Conservation (phyloP, 164 flowering plant genomes). For the Umbellularia californica region DNA sequence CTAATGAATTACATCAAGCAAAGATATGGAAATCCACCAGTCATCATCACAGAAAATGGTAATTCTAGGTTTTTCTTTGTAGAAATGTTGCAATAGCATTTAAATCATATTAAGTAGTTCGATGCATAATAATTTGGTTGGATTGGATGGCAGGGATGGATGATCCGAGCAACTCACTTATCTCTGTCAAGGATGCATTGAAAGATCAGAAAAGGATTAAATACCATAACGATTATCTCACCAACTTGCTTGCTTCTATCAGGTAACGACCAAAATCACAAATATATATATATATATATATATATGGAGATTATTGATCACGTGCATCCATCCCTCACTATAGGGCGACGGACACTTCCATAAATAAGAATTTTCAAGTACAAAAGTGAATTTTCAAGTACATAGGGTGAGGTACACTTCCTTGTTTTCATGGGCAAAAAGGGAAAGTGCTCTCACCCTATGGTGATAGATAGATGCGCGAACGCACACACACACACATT, state of each 20-base stretch:
- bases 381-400: too few relatives aligned
- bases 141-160: conserved; percentile 71
- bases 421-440: too few relatives aligned
- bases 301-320: too few relatives aligned
- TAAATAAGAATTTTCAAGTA: too few relatives aligned
- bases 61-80: background rate
- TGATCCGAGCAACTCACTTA: conserved; percentile 61
- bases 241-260: conserved; percentile 68
- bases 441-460: too few relatives aligned
- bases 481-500: too few relatives aligned
- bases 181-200: conserved; percentile 50
- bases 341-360: too few relatives aligned
- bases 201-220: conserved; percentile 85
- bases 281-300: background rate
- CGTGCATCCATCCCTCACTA: too few relatives aligned
- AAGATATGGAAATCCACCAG: conserved; percentile 75
- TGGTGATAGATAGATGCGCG: too few relatives aligned
- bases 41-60: conserved; percentile 92
- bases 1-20: conserved; percentile 80
- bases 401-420: too few relatives aligned
- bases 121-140: background rate
- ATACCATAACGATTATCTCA: conserved; percentile 74
- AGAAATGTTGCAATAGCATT: background rate
- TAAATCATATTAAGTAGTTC: too few relatives aligned
- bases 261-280: conserved; percentile 33